These are phyloP conservation scores for Fraxinus dipetala DNA, from an alignment of 305 asterid genomes.

Conservation along the genomic window DNA sequence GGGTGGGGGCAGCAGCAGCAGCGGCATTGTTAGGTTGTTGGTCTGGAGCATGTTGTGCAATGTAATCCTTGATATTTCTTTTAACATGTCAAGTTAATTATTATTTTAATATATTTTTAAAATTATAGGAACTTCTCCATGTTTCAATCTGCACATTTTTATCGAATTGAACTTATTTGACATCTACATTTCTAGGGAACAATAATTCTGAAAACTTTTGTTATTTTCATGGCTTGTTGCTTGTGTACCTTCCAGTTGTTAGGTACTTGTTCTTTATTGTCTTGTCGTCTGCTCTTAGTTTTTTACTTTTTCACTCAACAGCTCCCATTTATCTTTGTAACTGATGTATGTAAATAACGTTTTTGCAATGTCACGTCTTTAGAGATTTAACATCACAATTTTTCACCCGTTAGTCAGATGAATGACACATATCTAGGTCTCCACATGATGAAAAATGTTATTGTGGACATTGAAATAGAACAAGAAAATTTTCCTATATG, in stretches of 20 bases:
- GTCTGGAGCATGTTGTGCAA: conserved; percentile 54
- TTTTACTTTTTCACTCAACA: background rate
- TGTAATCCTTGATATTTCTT: conserved; percentile 34
- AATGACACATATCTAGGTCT: background rate
- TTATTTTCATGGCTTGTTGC: background rate
- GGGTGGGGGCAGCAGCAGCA: conserved; percentile 10
- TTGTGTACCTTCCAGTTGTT: background rate
- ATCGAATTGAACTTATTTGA: background rate
- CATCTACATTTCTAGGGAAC: background rate
- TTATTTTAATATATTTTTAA: conserved; percentile 15
- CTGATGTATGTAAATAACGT: background rate
- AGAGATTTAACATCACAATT: background rate
- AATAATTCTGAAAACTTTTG: background rate
- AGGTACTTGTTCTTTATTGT: background rate
- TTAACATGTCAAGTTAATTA: conserved; percentile 26
- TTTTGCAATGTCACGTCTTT: background rate
- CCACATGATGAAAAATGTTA: background rate
- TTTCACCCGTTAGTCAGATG: background rate
- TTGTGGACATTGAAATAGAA: conserved; percentile 1
- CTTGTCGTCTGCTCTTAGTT: background rate
- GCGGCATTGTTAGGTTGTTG: conserved; percentile 5
- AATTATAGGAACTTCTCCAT: background rate
- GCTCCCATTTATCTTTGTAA: background rate
- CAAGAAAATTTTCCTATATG: no score
- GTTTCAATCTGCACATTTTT: background rate